A percentile compares a stretch with the other conserved stretches of the same genome.
phyloP scores from a whole-genome alignment of 192 early-diverging fungal genomes.

The Funneliformis mosseae region DNA sequence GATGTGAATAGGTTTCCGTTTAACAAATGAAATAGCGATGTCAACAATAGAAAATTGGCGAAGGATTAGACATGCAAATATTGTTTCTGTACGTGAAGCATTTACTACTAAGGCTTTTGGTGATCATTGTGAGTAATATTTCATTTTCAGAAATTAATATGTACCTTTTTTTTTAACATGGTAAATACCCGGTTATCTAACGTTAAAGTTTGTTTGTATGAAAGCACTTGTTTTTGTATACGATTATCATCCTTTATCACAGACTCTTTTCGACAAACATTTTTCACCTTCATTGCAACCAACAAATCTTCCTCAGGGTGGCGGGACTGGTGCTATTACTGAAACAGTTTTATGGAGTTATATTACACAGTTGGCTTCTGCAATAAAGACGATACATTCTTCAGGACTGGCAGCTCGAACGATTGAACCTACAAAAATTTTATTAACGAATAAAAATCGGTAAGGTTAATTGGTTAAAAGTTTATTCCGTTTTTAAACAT shows the following conservation, averaged over 20 bases:
- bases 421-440: constrained; percentile 82
- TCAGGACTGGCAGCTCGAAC: constrained; percentile 77
- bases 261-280: constrained; percentile 69
- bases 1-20: constrained; percentile 54
- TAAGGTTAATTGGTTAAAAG: constrained; percentile 26
- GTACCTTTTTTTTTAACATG: neutral
- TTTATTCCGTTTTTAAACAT: neutral
- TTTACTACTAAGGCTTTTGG: constrained; percentile 97
- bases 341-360: constrained; percentile 82
- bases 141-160: neutral
- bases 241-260: constrained; percentile 88
- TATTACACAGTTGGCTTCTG: constrained; percentile 75
- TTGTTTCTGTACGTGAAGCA: constrained; percentile 89
- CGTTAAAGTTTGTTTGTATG: neutral
- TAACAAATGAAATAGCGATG: constrained; percentile 82
- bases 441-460: constrained; percentile 85
- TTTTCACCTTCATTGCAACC: constrained; percentile 48
- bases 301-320: constrained; percentile 39
- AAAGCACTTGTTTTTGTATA: constrained; percentile 93
- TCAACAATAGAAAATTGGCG: constrained; percentile 84
- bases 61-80: constrained; percentile 75
- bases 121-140: constrained; percentile 70
- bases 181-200: neutral
- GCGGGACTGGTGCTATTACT: constrained; percentile 43
- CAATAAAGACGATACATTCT: constrained; percentile 81